phyloP scores from a whole-genome alignment of 2,329 filamentous ascomycete species.

The Neonectria magnoliae region DNA sequence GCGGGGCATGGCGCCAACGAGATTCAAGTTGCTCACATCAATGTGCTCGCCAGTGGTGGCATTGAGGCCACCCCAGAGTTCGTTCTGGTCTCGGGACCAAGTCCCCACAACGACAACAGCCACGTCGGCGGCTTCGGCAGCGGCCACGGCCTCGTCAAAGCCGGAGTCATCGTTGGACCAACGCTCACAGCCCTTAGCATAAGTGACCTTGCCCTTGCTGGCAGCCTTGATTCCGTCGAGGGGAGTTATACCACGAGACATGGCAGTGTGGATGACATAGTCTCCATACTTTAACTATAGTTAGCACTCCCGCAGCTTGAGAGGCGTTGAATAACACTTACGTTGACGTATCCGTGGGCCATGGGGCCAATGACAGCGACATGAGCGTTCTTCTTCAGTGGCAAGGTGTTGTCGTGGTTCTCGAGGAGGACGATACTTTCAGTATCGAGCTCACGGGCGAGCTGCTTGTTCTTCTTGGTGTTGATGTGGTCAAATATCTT shows the following conservation, averaged over 20 bases:
- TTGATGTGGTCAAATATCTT: constrained; percentile 69
- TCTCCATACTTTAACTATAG: constrained; percentile 67
- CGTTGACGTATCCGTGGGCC: constrained; percentile 76
- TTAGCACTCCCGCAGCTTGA: constrained; percentile 18
- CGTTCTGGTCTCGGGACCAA: constrained; percentile 77
- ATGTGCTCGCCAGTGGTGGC: constrained; percentile 81
- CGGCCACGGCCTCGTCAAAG: constrained; percentile 72
- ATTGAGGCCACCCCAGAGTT: constrained; percentile 77
- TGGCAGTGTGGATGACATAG: constrained; percentile 74
- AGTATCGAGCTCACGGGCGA: constrained; percentile 71
- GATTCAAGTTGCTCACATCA: constrained; percentile 69
- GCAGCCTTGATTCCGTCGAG: constrained; percentile 73
- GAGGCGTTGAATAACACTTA: constrained; percentile 47
- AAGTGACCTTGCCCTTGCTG: constrained; percentile 69
- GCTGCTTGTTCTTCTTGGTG: constrained; percentile 64
- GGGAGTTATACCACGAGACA: constrained; percentile 74
- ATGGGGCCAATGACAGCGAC: constrained; percentile 81
- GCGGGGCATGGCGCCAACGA: constrained; percentile 75
- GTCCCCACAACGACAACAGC: constrained; percentile 80
- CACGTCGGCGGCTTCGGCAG: constrained; percentile 73
- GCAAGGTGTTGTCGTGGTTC: constrained; percentile 64
- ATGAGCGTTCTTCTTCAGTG: constrained; percentile 70
- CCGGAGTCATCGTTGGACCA: constrained; percentile 77
- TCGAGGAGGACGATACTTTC: constrained; percentile 71
- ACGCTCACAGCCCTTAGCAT: constrained; percentile 75